These are phyloP conservation scores for Psilocybe subaeruginosa DNA, from an alignment of 768 basidiomycete species.

Conservation along the genomic window DNA sequence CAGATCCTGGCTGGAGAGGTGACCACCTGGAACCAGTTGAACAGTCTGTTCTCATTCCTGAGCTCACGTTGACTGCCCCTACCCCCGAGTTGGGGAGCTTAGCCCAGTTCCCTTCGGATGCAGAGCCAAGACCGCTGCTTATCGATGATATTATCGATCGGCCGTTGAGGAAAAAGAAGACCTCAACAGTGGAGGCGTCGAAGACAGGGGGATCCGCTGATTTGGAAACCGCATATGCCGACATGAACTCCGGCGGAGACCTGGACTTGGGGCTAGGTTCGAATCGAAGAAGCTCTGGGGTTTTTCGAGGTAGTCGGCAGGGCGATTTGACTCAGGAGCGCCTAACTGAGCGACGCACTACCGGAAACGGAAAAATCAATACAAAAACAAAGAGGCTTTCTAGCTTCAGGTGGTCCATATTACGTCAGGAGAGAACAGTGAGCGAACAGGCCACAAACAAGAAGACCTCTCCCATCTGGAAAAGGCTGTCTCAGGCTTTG, in stretches of 20 bases:
- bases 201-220: not conserved
- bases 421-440: not conserved
- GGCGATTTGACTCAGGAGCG: not conserved
- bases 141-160: slow-evolving; percentile 3
- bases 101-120: slow-evolving; percentile 6
- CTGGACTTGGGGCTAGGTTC: not conserved
- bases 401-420: slow-evolving; percentile 5
- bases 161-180: not conserved
- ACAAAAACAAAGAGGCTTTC: not conserved
- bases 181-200: not conserved
- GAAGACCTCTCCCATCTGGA: slow-evolving; percentile 10
- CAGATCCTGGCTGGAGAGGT: slow-evolving; percentile 14
- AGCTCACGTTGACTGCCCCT: slow-evolving; percentile 34
- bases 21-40: slow-evolving; percentile 11
- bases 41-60: slow-evolving; percentile 24
- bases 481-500: slow-evolving; percentile 12
- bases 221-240: not conserved
- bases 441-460: not conserved
- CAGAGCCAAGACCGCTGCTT: not conserved
- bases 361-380: not conserved
- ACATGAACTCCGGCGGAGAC: not conserved
- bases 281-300: not conserved
- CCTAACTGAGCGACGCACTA: not conserved
- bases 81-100: slow-evolving; percentile 32
- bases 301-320: not conserved